These are phyloP conservation scores for Falciphora oryzae DNA, from an alignment of 2,329 filamentous ascomycete species.

Conservation along the genomic window DNA sequence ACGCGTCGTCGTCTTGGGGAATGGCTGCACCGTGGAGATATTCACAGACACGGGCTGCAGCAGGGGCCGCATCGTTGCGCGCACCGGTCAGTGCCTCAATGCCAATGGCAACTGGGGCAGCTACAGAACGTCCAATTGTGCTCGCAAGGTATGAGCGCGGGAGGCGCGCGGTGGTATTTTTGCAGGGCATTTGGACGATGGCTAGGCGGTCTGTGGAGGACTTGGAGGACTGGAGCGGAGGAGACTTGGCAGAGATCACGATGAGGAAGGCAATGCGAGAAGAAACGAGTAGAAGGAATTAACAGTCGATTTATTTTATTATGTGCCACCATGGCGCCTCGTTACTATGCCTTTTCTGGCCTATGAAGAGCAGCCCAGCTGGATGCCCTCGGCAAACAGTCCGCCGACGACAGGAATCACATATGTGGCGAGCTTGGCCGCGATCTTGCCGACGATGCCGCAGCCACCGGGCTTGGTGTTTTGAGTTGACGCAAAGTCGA, in stretches of 20 bases:
- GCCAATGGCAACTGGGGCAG: background rate
- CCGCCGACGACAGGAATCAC: conserved; percentile 3
- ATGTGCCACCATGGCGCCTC: too few species aligned
- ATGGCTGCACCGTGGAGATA: conserved; percentile 2
- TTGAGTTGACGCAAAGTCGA: conserved; percentile 2
- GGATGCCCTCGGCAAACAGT: background rate
- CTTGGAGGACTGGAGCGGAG: too few species aligned
- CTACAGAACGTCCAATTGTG: background rate
- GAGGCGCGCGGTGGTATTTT: too few species aligned
- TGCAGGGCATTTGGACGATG: too few species aligned
- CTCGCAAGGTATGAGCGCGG: background rate
- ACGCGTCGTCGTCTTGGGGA: background rate
- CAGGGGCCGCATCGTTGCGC: background rate
- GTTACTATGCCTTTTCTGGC: too few species aligned
- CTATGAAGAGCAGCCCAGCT: background rate
- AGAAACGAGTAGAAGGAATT: background rate
- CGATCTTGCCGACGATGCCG: conserved; percentile 3
- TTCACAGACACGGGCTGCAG: conserved; percentile 1
- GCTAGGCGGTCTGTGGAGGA: too few species aligned
- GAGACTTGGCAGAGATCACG: background rate
- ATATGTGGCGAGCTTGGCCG: background rate
- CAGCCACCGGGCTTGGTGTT: conserved; percentile 3
- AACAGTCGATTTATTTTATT: too few species aligned
- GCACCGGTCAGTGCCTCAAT: background rate
- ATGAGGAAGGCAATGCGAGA: background rate